phyloP scores from a whole-genome alignment of 2,329 filamentous ascomycete genomes.

The Neophaeococcomyces aloes region DNA sequence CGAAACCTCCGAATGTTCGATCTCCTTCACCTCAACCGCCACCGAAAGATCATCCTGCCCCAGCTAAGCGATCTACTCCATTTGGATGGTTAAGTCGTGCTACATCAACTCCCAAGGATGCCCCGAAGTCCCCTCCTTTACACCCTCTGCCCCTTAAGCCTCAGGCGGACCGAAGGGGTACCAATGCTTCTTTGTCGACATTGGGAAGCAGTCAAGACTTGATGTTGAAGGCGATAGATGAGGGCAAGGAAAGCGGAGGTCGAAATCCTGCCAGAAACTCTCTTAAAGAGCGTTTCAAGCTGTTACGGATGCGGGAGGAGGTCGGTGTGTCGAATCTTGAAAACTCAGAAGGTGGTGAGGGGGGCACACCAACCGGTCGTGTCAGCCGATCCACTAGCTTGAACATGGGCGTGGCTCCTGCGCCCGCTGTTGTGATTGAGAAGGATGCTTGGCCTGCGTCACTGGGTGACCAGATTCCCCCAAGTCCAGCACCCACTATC shows the following conservation, averaged over 20 bases:
- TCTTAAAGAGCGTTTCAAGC: slow-evolving; percentile 67
- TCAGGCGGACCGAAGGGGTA: slow-evolving; percentile 57
- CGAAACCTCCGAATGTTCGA: slow-evolving; percentile 19
- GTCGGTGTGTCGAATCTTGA: slow-evolving; percentile 46
- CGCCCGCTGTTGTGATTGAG: slow-evolving; percentile 38
- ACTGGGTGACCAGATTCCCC: slow-evolving; percentile 20
- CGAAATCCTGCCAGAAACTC: slow-evolving; percentile 48
- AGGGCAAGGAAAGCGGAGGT: slow-evolving; percentile 44
- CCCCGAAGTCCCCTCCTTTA: slow-evolving; percentile 44
- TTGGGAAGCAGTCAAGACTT: slow-evolving; percentile 71
- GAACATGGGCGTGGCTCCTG: slow-evolving; percentile 38
- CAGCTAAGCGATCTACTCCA: slow-evolving; percentile 73
- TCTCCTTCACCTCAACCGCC: slow-evolving; percentile 25
- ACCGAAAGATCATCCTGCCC: slow-evolving; percentile 23
- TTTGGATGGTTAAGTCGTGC: slow-evolving; percentile 45
- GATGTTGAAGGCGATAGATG: slow-evolving; percentile 65
- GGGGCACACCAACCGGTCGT: slow-evolving; percentile 33
- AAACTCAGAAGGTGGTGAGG: slow-evolving; percentile 35
- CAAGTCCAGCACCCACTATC: slow-evolving; percentile 20
- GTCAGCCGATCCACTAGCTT: slow-evolving; percentile 33
- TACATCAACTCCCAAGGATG: slow-evolving; percentile 51
- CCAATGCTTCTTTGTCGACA: slow-evolving; percentile 68
- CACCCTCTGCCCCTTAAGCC: slow-evolving; percentile 46
- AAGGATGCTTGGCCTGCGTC: slow-evolving; percentile 27
- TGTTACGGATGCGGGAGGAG: slow-evolving; percentile 65